phyloP scores from a whole-genome alignment of 805 yeast genomes.

The Starmera caribaea region DNA sequence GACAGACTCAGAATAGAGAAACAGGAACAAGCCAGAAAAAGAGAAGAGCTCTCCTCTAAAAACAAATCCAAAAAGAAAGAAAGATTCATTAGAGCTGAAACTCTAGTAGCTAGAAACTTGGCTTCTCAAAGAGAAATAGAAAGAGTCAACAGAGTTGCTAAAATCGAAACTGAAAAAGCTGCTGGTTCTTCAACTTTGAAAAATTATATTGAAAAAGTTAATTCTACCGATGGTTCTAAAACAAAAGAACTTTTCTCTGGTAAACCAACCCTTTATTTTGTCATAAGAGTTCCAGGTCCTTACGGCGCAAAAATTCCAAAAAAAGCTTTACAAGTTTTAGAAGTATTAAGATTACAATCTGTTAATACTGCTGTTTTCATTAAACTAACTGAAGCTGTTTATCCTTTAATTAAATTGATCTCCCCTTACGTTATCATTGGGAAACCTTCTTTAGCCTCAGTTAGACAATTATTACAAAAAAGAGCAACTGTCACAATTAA shows the following conservation, averaged over 20 bases:
- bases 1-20: conserved; percentile 66
- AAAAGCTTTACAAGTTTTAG: conserved; percentile 49
- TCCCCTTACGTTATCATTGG: conserved; percentile 72
- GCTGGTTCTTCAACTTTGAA: conserved; percentile 19
- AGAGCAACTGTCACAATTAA: conserved; percentile 48
- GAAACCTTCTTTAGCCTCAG: conserved; percentile 60
- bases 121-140: conserved; percentile 60
- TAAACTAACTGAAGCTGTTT: conserved; percentile 48
- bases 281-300: conserved; percentile 60
- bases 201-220: conserved; percentile 24
- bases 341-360: conserved; percentile 49
- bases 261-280: conserved; percentile 45
- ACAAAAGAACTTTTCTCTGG: conserved; percentile 29
- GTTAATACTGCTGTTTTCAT: conserved; percentile 65
- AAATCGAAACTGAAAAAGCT: conserved; percentile 33
- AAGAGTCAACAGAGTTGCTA: conserved; percentile 54
- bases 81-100: conserved; percentile 66
- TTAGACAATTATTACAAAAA: conserved; percentile 67
- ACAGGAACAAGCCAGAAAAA: conserved; percentile 52
- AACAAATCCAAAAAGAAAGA: conserved; percentile 33
- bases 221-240: conserved; percentile 19
- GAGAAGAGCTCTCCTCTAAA: conserved; percentile 34
- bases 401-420: conserved; percentile 55
- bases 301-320: conserved; percentile 55
- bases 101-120: conserved; percentile 54